Evolutionary conservation across 169 alveolate genomes (phyloP).

Genomic region (Neospora caninum): DNA sequence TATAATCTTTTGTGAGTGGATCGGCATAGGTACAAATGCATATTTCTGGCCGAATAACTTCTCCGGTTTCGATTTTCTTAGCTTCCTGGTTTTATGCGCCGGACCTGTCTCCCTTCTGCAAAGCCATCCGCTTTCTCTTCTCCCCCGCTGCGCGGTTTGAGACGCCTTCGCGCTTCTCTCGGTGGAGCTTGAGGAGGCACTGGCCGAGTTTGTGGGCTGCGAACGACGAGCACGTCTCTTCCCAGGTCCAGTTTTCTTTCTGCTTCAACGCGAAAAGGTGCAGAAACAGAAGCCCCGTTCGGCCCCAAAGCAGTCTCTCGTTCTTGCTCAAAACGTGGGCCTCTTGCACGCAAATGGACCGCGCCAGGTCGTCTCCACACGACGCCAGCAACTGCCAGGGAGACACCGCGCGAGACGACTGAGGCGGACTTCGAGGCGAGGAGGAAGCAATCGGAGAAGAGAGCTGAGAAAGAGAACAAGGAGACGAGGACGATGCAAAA

Average conservation of each 20-base stretch:
- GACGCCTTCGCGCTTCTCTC: not conserved
- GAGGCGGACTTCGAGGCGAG: no score
- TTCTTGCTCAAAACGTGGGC: constrained; percentile 25
- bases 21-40: no score
- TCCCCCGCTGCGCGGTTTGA: not conserved
- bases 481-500: not conserved
- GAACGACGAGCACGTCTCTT: not conserved
- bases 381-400: constrained; percentile 4
- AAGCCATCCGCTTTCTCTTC: not conserved
- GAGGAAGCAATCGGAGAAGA: not conserved
- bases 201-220: constrained; percentile 33
- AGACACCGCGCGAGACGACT: not conserved
- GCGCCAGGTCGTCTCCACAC: not conserved
- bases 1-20: no score
- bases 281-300: not conserved
- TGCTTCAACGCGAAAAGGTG: not conserved
- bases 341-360: constrained; percentile 19
- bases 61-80: no score
- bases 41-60: no score
- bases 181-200: not conserved
- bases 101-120: no score
- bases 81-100: no score
- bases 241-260: not conserved
- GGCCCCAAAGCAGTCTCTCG: constrained; percentile 35
- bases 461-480: not conserved